Conservation (phyloP, 2,329 filamentous ascomycete species). For the Fusarium stilboides region DNA sequence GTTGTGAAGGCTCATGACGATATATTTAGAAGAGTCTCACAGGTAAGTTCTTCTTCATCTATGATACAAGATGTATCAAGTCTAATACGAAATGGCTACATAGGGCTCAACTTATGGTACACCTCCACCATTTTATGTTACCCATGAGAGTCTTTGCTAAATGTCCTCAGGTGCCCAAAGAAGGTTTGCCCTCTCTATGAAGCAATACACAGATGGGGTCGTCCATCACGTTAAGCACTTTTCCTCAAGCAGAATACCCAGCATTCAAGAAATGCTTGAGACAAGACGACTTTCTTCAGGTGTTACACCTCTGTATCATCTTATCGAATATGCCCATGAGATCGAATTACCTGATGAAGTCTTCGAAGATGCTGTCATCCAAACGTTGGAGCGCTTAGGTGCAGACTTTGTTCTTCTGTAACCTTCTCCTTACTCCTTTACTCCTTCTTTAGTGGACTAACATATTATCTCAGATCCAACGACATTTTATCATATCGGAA, state of each 20-base stretch:
- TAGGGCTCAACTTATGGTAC: neutral
- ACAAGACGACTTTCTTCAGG: slow-evolving; percentile 10
- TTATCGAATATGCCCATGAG: slow-evolving; percentile 16
- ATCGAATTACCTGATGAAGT: slow-evolving; percentile 12
- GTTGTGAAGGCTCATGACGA: slow-evolving; percentile 29
- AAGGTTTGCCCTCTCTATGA: slow-evolving; percentile 22
- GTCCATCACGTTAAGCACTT: slow-evolving; percentile 28
- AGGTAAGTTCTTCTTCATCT: fast-evolving
- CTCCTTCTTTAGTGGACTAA: neutral
- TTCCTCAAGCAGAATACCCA: slow-evolving; percentile 5
- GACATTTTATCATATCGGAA: slow-evolving; percentile 23
- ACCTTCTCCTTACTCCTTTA: fast-evolving
- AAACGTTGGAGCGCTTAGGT: slow-evolving; percentile 13
- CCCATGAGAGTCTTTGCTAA: neutral
- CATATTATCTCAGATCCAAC: fast-evolving
- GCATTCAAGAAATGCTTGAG: slow-evolving; percentile 16
- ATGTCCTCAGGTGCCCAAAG: neutral
- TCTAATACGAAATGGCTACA: fast-evolving
- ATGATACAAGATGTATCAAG: fast-evolving
- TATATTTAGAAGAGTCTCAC: slow-evolving; percentile 15
- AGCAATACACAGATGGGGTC: slow-evolving; percentile 24
- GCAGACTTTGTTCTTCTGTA: slow-evolving; percentile 22
- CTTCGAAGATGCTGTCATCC: slow-evolving; percentile 8
- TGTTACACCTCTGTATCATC: slow-evolving; percentile 21
- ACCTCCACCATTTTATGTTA: fast-evolving